Conservation (phyloP, 306 rosid genomes). For the Crotalaria pallida region DNA sequence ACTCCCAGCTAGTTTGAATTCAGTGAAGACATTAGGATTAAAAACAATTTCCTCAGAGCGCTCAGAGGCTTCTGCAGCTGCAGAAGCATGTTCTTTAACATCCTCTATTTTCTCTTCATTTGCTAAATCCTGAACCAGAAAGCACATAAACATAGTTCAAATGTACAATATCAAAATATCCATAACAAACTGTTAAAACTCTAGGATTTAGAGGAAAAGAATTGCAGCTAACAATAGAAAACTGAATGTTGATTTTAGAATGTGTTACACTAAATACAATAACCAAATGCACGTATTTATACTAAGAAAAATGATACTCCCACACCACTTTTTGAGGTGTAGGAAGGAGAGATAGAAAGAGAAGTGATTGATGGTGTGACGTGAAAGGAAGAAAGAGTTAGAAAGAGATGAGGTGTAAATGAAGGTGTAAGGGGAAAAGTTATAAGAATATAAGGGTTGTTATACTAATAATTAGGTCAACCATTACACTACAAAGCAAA, state of each 20-base stretch:
- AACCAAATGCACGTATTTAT: too few relatives aligned
- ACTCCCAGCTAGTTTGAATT: constrained; percentile 81
- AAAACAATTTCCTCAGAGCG: constrained; percentile 52
- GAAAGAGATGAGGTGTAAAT: too few relatives aligned
- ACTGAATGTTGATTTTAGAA: not conserved
- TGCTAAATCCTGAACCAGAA: constrained; percentile 40
- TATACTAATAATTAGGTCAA: not conserved
- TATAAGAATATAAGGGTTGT: too few relatives aligned
- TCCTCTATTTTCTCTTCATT: constrained; percentile 44
- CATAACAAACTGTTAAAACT: not conserved
- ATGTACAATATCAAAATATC: not conserved
- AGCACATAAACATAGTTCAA: constrained; percentile 5
- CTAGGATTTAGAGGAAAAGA: too few relatives aligned
- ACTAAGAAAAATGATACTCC: too few relatives aligned
- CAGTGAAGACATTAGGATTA: constrained; percentile 93
- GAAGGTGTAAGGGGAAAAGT: too few relatives aligned
- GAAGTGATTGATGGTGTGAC: too few relatives aligned
- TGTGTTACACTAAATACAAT: not conserved
- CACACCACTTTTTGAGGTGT: too few relatives aligned
- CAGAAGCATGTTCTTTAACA: constrained; percentile 38
- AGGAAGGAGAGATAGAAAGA: too few relatives aligned
- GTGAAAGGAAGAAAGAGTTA: too few relatives aligned
- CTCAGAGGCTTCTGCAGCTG: constrained; percentile 33
- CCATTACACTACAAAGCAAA: not conserved
- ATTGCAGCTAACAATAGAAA: not conserved